Conservation (phyloP, 805 yeast genomes). For the Kluyveromyces nonfermentans region DNA sequence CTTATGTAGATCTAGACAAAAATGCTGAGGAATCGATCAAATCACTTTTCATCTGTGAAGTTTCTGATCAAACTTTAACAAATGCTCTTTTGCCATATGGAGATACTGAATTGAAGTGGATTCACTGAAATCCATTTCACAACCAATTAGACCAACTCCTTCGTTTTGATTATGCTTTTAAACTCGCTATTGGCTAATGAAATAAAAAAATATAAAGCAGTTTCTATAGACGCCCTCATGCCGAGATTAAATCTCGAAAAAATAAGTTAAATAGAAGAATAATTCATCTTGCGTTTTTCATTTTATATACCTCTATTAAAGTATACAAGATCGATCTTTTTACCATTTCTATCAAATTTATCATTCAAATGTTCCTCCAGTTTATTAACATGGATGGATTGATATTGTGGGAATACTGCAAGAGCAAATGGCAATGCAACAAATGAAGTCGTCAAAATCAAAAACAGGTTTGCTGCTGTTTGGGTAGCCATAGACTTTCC, state of each 20-base stretch:
- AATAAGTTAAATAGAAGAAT: background rate
- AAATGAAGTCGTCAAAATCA: conserved; percentile 78
- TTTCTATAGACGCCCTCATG: background rate
- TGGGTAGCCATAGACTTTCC: conserved; percentile 59
- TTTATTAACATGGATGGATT: conserved; percentile 44
- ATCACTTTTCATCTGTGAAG: conserved; percentile 9
- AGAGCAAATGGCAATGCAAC: conserved; percentile 88
- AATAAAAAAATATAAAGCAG: too few species aligned
- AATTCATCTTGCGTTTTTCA: background rate
- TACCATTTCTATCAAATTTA: conserved; percentile 54
- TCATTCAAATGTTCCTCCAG: conserved; percentile 59
- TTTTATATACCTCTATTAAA: conserved; percentile 87
- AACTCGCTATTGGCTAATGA: background rate
- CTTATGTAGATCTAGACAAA: conserved; percentile 18
- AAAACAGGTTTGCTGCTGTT: conserved; percentile 69
- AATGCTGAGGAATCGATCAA: conserved; percentile 4
- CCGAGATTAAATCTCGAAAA: background rate
- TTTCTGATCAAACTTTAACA: conserved; percentile 8
- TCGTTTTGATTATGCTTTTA: background rate
- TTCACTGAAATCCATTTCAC: background rate
- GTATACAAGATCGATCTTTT: conserved; percentile 49
- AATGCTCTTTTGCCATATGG: conserved; percentile 12
- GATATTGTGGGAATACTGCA: conserved; percentile 90
- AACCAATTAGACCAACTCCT: background rate
- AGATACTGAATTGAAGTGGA: conserved; percentile 11